Conservation (phyloP, 2,329 filamentous ascomycete species). For the Ophiostoma fasciatum region DNA sequence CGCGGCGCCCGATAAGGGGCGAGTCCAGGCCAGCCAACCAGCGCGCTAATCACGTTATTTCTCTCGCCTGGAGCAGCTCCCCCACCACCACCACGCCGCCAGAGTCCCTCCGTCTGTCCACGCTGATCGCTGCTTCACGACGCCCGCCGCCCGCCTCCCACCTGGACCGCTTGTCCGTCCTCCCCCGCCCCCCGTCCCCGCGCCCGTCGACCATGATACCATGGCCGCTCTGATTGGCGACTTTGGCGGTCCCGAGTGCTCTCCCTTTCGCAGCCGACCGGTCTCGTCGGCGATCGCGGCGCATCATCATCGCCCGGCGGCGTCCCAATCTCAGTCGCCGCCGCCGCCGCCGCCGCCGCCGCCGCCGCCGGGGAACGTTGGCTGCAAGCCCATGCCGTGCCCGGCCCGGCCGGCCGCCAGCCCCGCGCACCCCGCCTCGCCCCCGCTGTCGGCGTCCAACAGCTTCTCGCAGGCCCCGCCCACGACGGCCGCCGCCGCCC, state of each 20-base stretch:
- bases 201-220: slow-evolving; percentile 26
- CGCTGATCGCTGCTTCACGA: too few relatives aligned
- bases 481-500: slow-evolving; percentile 4
- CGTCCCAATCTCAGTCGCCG: slow-evolving; percentile 20
- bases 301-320: slow-evolving; percentile 23
- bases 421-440: slow-evolving; percentile 5
- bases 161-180: too few relatives aligned
- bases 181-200: not conserved
- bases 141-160: too few relatives aligned
- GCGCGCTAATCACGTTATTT: slow-evolving; percentile 11
- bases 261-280: slow-evolving; percentile 39
- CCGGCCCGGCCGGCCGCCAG: not conserved
- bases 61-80: not conserved
- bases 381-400: too few relatives aligned
- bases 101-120: too few relatives aligned
- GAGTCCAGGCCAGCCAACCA: slow-evolving; percentile 2
- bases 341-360: slow-evolving; percentile 10
- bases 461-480: slow-evolving; percentile 7
- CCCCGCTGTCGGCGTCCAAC: slow-evolving; percentile 16
- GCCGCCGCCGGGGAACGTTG: not conserved
- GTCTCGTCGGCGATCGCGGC: slow-evolving; percentile 30
- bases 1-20: slow-evolving; percentile 8
- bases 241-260: slow-evolving; percentile 52
- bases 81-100: not conserved
- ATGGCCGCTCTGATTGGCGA: slow-evolving; percentile 56